These are phyloP conservation scores for Talaromyces verruculosus DNA, from an alignment of 2,329 filamentous ascomycete species.

Conservation along the genomic window DNA sequence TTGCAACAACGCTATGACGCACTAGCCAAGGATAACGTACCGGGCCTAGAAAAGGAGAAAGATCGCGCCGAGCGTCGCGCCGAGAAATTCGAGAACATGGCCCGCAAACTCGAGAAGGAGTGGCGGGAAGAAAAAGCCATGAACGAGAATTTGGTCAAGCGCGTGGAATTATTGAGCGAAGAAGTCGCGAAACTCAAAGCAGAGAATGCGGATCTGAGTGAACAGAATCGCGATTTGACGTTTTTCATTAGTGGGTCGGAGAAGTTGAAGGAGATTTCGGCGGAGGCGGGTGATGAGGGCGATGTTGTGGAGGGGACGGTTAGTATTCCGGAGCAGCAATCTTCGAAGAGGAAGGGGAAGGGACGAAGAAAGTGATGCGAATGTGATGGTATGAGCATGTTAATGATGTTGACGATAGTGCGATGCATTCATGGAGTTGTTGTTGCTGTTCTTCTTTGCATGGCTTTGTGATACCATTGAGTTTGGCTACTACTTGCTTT, in stretches of 20 bases:
- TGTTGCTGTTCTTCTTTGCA: not conserved
- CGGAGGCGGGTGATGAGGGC: slow-evolving; percentile 53
- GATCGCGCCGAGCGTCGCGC: slow-evolving; percentile 67
- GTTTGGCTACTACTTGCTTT: not conserved
- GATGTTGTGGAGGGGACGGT: slow-evolving; percentile 70
- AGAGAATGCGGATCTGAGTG: slow-evolving; percentile 71
- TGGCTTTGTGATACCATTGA: slow-evolving; percentile 13
- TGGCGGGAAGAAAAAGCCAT: slow-evolving; percentile 86
- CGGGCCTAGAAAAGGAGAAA: slow-evolving; percentile 70
- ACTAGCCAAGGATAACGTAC: slow-evolving; percentile 59
- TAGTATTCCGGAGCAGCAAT: slow-evolving; percentile 58
- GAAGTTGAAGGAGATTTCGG: slow-evolving; percentile 64
- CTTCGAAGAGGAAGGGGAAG: slow-evolving; percentile 49
- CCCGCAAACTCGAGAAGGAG: slow-evolving; percentile 70
- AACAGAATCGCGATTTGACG: slow-evolving; percentile 81
- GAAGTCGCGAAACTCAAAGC: slow-evolving; percentile 58
- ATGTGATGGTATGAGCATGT: not conserved
- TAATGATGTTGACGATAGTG: not conserved
- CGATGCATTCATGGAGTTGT: slow-evolving; percentile 11
- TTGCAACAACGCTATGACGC: slow-evolving; percentile 57
- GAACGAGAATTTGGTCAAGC: slow-evolving; percentile 73
- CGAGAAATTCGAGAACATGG: slow-evolving; percentile 71
- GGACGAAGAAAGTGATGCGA: slow-evolving; percentile 25
- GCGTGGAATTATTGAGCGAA: slow-evolving; percentile 66
- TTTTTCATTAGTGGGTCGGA: slow-evolving; percentile 86